Base-by-base conservation (phyloP, 2,329 filamentous ascomycete genomes). In the Akanthomyces dipterigenus region DNA sequence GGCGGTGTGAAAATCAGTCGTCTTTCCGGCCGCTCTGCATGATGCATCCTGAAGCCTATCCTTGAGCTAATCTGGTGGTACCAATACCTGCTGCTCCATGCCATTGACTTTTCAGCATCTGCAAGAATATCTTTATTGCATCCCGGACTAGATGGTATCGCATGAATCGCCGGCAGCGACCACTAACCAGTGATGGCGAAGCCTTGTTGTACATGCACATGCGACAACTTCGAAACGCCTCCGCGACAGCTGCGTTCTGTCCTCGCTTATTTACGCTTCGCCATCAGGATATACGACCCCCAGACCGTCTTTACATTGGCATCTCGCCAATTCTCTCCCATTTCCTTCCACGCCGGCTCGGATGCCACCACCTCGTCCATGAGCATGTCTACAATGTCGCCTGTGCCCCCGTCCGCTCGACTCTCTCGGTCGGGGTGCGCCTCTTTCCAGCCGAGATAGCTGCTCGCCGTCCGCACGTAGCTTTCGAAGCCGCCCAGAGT, bases 311-410 rank as follows among this genome's bases (percentile, higher is more conserved):
- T 79, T 11, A 86, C 78, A 66, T 82, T 76, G 49, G 78, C 72
- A 55, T 85, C 78, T 63, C 75, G 75, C 81, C 84, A 87, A 20
- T 66, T 67, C 45, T 78, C 75, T 1, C 79, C 80, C 62, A 72
- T 66, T 1, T 71, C 74, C 65, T 75, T 78, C 81, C 82, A 85
- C 62, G 77, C 73, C 4, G 78, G 77, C 65, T 85, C 82, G n/a
- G 72, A 76, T 58, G 76, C 75, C 5, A 82, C 70, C 67, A 88
- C 82, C 63, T 77, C 76, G 62, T 86, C 83, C 73, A 86, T 83
- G 75, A 88, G 77, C 63, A 80, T 69, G 72, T 88, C 86, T n/a
- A 85, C 75, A 46, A 88, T 68, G 71, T 89, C 86, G 1, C 85
- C 85, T 8, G 75, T 64, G 2, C 85, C 85, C 6, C 83, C 85